These are phyloP conservation scores for Acidiella bohemica DNA, from an alignment of 495 filamentous ascomycete genomes.

Conservation along the genomic window DNA sequence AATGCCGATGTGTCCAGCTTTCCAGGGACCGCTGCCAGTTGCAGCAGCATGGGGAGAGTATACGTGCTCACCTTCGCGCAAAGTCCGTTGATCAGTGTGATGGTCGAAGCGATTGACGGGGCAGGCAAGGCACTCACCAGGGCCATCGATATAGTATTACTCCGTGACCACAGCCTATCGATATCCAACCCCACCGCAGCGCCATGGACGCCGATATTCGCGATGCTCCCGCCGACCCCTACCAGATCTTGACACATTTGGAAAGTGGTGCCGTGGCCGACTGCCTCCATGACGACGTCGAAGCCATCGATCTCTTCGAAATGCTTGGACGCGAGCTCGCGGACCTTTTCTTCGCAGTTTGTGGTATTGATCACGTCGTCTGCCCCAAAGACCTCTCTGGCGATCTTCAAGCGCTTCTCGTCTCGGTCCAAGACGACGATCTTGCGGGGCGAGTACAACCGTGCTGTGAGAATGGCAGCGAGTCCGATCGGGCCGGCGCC, in stretches of 20 bases:
- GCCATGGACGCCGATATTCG: slow-evolving; percentile 41
- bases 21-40: slow-evolving; percentile 29
- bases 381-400: slow-evolving; percentile 35
- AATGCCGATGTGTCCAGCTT: slow-evolving; percentile 29
- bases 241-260: slow-evolving; percentile 37
- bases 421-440: slow-evolving; percentile 38
- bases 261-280: slow-evolving; percentile 38
- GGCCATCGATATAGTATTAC: slow-evolving; percentile 10
- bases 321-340: slow-evolving; percentile 24
- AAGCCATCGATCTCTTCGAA: slow-evolving; percentile 31
- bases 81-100: no score
- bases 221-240: slow-evolving; percentile 36
- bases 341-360: slow-evolving; percentile 24
- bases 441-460: slow-evolving; percentile 33
- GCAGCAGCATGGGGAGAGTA: slow-evolving; percentile 33
- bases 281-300: slow-evolving; percentile 43
- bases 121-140: slow-evolving; percentile 37
- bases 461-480: slow-evolving; percentile 34
- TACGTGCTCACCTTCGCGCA: slow-evolving; percentile 34
- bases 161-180: slow-evolving; percentile 20
- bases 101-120: no score
- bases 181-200: slow-evolving; percentile 32
- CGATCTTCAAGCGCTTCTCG: slow-evolving; percentile 31
- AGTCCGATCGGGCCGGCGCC: slow-evolving; percentile 42
- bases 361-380: slow-evolving; percentile 25